Evolutionary conservation across 164 flowering plant genomes (phyloP).

Genomic region (Vitis cinerea): DNA sequence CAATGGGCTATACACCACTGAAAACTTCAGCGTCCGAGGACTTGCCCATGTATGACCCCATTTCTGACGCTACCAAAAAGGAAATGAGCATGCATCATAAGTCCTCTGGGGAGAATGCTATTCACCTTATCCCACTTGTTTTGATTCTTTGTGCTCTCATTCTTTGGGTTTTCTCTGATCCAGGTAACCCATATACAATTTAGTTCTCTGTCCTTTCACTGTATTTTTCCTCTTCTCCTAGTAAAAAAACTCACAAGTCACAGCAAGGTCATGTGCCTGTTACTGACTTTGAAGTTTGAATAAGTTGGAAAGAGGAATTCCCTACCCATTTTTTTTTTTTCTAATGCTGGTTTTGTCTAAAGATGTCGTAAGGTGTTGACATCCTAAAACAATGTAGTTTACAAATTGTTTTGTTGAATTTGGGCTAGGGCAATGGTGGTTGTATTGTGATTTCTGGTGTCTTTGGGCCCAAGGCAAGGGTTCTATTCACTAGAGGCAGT

Average conservation of each 20-base stretch:
- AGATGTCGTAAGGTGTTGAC: too few relatives aligned
- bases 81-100: slow-evolving; percentile 24
- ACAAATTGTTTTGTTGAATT: too few relatives aligned
- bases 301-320: too few relatives aligned
- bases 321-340: too few relatives aligned
- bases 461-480: too few relatives aligned
- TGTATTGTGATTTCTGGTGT: too few relatives aligned
- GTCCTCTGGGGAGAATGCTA: slow-evolving; percentile 31
- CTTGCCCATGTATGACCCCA: slow-evolving; percentile 25
- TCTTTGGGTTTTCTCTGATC: slow-evolving; percentile 57
- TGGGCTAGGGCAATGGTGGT: too few relatives aligned
- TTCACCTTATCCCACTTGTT: slow-evolving; percentile 65
- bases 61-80: slow-evolving; percentile 45
- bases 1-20: slow-evolving; percentile 22
- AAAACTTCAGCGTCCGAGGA: slow-evolving; percentile 22
- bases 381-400: too few relatives aligned
- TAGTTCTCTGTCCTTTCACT: not conserved
- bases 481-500: too few relatives aligned
- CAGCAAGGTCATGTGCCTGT: not conserved
- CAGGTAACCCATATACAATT: not conserved
- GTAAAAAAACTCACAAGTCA: not conserved
- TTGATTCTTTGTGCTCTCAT: slow-evolving; percentile 48
- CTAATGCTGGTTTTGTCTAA: too few relatives aligned
- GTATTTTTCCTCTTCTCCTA: not conserved
- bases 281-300: not conserved